phyloP scores from a whole-genome alignment of 352 stramenopile species.

The Thalassiosira ordinaria region DNA sequence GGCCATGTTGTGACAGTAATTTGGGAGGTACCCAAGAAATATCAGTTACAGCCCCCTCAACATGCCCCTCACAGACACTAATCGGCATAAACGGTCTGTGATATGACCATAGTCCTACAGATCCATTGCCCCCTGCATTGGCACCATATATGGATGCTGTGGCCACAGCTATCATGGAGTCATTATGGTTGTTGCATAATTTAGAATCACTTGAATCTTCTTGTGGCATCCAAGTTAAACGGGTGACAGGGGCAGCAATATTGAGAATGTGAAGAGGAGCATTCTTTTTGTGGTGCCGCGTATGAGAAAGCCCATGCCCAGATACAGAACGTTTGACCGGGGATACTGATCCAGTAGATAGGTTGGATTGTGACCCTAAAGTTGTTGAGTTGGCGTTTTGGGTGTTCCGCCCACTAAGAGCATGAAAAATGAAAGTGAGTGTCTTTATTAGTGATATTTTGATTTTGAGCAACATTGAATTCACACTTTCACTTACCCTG shows the following conservation, averaged over 20 bases:
- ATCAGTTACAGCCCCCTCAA: conserved; percentile 76
- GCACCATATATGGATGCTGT: conserved; percentile 73
- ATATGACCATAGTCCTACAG: conserved; percentile 75
- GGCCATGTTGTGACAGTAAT: not conserved
- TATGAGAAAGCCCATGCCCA: conserved; percentile 26
- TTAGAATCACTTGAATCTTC: conserved; percentile 29
- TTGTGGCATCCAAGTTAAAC: conserved; percentile 72
- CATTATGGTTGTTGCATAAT: conserved; percentile 60
- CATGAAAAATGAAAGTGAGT: not conserved
- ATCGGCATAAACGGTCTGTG: conserved; percentile 79
- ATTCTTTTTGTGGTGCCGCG: conserved; percentile 50
- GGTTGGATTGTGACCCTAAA: conserved; percentile 12
- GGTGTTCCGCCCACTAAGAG: conserved; percentile 8
- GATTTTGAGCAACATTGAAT: too few relatives aligned
- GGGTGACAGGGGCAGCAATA: conserved; percentile 74
- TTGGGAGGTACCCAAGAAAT: conserved; percentile 74
- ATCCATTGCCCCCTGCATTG: conserved; percentile 75
- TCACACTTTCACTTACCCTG: too few relatives aligned
- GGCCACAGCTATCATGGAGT: conserved; percentile 81
- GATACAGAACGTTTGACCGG: conserved; percentile 43
- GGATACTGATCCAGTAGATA: conserved; percentile 42
- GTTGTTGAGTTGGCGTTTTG: conserved; percentile 3
- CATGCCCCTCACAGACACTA: conserved; percentile 80
- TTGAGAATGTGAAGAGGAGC: conserved; percentile 63
- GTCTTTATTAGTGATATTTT: too few relatives aligned